phyloP scores from a whole-genome alignment of 805 yeast genomes.

The Starmerella vaccinii region DNA sequence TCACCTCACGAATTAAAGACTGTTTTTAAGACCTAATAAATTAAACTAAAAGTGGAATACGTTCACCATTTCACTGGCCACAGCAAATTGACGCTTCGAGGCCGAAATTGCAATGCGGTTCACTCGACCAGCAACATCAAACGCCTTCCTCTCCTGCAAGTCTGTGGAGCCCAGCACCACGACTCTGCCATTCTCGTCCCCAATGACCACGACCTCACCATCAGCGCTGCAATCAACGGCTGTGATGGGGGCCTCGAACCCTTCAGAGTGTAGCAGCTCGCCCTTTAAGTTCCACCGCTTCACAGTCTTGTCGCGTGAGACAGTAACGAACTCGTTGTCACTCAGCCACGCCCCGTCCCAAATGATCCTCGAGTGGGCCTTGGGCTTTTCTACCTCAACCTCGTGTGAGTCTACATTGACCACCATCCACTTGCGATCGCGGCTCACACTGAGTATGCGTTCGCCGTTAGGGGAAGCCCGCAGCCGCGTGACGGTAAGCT shows the following conservation, averaged over 20 bases:
- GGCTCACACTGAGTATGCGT: slow-evolving; percentile 63
- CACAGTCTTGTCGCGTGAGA: slow-evolving; percentile 72
- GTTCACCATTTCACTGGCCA: slow-evolving; percentile 4
- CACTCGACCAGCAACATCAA: slow-evolving; percentile 18
- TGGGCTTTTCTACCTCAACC: slow-evolving; percentile 36
- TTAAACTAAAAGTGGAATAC: background rate
- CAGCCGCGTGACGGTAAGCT: slow-evolving; percentile 73
- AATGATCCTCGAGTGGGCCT: slow-evolving; percentile 82
- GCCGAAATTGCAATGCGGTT: slow-evolving; percentile 11
- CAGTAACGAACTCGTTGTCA: slow-evolving; percentile 54
- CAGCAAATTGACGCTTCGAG: background rate
- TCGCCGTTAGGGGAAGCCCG: slow-evolving; percentile 61
- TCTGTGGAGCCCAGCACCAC: slow-evolving; percentile 5
- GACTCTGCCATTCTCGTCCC: slow-evolving; percentile 23
- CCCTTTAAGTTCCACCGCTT: slow-evolving; percentile 34
- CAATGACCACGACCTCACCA: slow-evolving; percentile 13
- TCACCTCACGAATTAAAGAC: background rate
- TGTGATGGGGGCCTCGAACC: slow-evolving; percentile 19
- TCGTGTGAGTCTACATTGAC: slow-evolving; percentile 42
- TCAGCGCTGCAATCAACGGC: slow-evolving; percentile 18
- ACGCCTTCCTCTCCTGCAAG: background rate
- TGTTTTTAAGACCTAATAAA: slow-evolving; percentile 3
- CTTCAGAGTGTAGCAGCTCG: slow-evolving; percentile 16
- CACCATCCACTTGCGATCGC: slow-evolving; percentile 77
- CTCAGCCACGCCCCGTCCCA: slow-evolving; percentile 89